Base-by-base conservation (phyloP, 2,329 filamentous ascomycete species). In the Aschersonia sp. region DNA sequence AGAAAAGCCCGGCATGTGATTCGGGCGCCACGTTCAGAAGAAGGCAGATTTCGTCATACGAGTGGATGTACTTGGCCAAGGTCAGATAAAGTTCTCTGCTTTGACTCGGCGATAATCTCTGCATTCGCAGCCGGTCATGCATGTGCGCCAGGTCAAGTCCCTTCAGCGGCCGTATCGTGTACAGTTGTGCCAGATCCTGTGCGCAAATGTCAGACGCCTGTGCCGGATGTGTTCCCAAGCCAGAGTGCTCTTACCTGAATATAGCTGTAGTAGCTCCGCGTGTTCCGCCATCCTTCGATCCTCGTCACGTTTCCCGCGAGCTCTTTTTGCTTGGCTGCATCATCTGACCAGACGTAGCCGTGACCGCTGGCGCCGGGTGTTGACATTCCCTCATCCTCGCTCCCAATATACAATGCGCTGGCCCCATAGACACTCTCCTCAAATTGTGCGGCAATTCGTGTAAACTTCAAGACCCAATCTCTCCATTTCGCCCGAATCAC, bases 211-310 rank as follows among this genome's bases (percentile, higher is more conserved):
- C 29, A 35, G 29, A n/a, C 31, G 9, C 11, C 41, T 29, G 42
- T 39, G 4, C 6, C 5, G 5, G 29, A 12, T 4, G 31, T 30
- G 5, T 30, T 45, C 30, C 11, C 12, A 7, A 6, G 41, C 10
- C 14, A 43, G 45, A 42, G 30, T 14, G 6, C 14, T 11, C 40
- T 42, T 22, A 81, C 86, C 70, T 94, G 87, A 53, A 97, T 90
- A 60, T 87, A 97, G 55, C 86, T 88, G 67, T 94, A 95, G 61
- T 98, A 98, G 58, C 87, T 94, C 51, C 92, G 76, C 1, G 92
- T 97, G 53, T 87, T 94, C 55, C 92, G 81, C 92, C 92, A 98
- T 49, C 90, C 92, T 68, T 98, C 92, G 52, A 98, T 94, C 49
- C 92, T 77, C 49, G 86, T 87, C 44, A 92, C 87, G 51, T 94